Evolutionary conservation across 257 asterid genomes (phyloP), one percentile per base, ranked within the genome.

Genomic region (Mentha longifolia): DNA sequence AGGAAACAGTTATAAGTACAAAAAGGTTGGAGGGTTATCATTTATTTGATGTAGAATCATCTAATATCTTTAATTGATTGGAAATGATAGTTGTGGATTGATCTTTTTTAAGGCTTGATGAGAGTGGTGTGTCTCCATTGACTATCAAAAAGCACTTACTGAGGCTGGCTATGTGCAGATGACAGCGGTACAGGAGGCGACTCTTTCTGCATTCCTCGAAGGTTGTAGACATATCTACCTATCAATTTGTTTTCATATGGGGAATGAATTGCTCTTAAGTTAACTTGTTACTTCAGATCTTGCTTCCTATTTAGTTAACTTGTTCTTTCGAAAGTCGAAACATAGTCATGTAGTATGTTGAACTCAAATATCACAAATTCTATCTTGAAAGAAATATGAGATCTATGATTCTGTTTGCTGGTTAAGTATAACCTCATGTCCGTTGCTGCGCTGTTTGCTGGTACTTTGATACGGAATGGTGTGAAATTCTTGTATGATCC

Each of bases 151-250:
- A 80, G 95, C 99, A 35, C 96, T 95, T 66, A 74, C 84, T 37
- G 93, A 85, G 71, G 92, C 99, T 30, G 98, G 97, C 74, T 95
- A 89, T 68, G 80, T 84, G 77, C 96, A 89, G 78, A 89, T 95
- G 96, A 95, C 97, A 19, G 80, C 78, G 75, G 97, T 95, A 22
- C 98, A 95, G 77, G 98, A 95, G 79, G 95, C 96, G 62, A 87
- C 96, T 15, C 88, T 95, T 68, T 74, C 89, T 67, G 84, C 91
- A 55, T 84, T 71, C 85, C 89, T 86, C 30, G 96, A 94, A 17
- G 98, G 98, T 95, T 45, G 76, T 74, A 39, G 3, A 69, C 70
- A 15, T 43, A 37, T 58, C n/a, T n/a, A 7, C 8, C 67, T 9
- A 14, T 73, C 71, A 35, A 7, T 60, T 71, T 33, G 62, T 62